Conservation (phyloP, 371 early-diverging fungal species). For the Sanchytrium tribonematis region DNA sequence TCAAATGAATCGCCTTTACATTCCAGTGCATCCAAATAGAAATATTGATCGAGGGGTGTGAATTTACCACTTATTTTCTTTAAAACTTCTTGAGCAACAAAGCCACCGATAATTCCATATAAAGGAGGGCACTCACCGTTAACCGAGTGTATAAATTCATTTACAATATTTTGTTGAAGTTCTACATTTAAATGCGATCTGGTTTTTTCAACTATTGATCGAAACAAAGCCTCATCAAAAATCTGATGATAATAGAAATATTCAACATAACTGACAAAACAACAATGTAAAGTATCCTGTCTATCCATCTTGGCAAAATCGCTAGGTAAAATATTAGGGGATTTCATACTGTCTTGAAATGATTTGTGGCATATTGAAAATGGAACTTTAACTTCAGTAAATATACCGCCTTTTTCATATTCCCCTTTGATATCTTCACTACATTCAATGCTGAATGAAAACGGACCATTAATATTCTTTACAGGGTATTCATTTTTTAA, state of each 20-base stretch:
- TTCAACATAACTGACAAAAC: constrained; percentile 62
- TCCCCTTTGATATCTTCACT: constrained; percentile 36
- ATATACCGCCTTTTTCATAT: no score
- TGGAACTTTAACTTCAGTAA: no score
- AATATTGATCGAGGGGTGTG: constrained; percentile 72
- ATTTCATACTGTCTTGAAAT: constrained; percentile 37
- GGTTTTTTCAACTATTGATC: constrained; percentile 19
- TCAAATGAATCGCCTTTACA: constrained; percentile 29
- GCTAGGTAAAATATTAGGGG: constrained; percentile 56
- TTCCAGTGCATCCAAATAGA: constrained; percentile 95
- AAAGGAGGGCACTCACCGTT: constrained; percentile 82
- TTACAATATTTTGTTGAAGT: constrained; percentile 54
- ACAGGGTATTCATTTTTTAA: constrained; percentile 51
- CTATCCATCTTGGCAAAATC: constrained; percentile 94
- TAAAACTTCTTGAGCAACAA: constrained; percentile 96
- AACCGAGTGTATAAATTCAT: constrained; percentile 58
- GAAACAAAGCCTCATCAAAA: no score
- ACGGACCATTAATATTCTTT: constrained; percentile 44
- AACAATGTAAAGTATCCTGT: constrained; percentile 61
- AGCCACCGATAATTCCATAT: constrained; percentile 89
- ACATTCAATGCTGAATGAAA: constrained; percentile 80
- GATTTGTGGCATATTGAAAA: constrained; percentile 21
- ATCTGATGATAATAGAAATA: constrained; percentile 28
- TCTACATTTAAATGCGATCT: constrained; percentile 24
- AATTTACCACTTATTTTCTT: constrained; percentile 90